Base-by-base conservation (phyloP, 805 yeast genomes). In the Ogataea parapolymorpha region DNA sequence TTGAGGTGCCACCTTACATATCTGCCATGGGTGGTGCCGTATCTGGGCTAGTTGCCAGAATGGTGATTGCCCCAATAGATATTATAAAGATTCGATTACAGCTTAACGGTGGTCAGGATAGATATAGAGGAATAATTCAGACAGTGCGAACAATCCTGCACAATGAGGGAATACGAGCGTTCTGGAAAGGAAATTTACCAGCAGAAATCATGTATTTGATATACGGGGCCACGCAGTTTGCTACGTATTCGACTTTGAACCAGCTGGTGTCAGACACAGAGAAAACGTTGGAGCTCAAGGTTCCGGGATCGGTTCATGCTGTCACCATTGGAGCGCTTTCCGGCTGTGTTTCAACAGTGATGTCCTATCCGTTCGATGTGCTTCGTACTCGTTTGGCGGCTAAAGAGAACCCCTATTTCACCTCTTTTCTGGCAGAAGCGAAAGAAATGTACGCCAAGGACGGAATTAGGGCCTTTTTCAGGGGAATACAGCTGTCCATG, bases 111-210 rank as follows among this genome's bases (percentile, higher is more conserved):
- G 40, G 48, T 20, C 33, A 50, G 2, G 36, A 36, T 11, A 59
- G 60, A 38, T 68, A 70, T 46, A 47, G 51, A 9, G 72, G 76
- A 3, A 56, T 69, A 3, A 24, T 53, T 3, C 41, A 58, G 14
- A 68, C 81, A 0, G 58, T 77, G 34, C 47, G 45, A 11, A 59
- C 67, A 1, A 72, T 88, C 2, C 47, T 73, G 1, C 57, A 60
- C 14, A 70, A 77, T 25, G 98, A 91, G 61, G 67, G 67, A 5
- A 30, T 82, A 0, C 45, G 61, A 3, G 91, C 88, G 0, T 68
- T 91, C n/a, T 93, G 98, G 98, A 90, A 89, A 59, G 99, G 99
- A 0, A 93, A 93, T 58, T 72, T 87, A 0, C 95, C 99, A 0
- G 99, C 98, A 0, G 88, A 88, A 48, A 61, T 80, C 27, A 76